Evolutionary conservation across 306 rosid genomes (phyloP).

Genomic region (Glycine tomentella): DNA sequence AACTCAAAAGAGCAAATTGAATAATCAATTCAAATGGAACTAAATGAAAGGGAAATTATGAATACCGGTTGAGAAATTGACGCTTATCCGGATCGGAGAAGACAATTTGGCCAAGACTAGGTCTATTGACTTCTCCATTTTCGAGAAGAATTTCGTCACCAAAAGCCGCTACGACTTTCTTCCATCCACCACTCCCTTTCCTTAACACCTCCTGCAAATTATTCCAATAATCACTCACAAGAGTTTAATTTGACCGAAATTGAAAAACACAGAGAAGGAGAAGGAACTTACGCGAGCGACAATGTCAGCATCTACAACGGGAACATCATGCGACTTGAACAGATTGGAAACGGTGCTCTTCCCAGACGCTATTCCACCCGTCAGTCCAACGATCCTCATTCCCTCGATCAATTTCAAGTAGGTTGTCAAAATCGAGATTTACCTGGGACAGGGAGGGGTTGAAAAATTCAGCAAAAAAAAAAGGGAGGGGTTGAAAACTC

Average conservation of each 20-base stretch:
- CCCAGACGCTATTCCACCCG: conserved; percentile 85
- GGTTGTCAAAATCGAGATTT: no score
- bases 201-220: conserved; percentile 69
- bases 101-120: conserved; percentile 82
- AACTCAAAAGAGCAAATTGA: conserved; percentile 15
- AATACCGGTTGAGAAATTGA: conserved; percentile 78
- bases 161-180: conserved; percentile 73
- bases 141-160: conserved; percentile 74
- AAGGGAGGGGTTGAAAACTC: no score
- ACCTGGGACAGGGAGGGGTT: no score
- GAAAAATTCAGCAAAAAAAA: no score
- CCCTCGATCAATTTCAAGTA: neutral
- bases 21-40: conserved; percentile 9
- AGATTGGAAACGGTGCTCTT: conserved; percentile 88
- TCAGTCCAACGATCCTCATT: conserved; percentile 85
- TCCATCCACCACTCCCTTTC: conserved; percentile 80
- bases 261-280: neutral
- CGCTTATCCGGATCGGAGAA: conserved; percentile 78
- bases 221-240: neutral
- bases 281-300: conserved; percentile 71
- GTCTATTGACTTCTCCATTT: conserved; percentile 81
- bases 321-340: conserved; percentile 71
- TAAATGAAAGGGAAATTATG: neutral
- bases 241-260: neutral
- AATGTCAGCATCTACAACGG: conserved; percentile 81